phyloP scores from a whole-genome alignment of 2,329 filamentous ascomycete species.

The Colletotrichum tropicale region DNA sequence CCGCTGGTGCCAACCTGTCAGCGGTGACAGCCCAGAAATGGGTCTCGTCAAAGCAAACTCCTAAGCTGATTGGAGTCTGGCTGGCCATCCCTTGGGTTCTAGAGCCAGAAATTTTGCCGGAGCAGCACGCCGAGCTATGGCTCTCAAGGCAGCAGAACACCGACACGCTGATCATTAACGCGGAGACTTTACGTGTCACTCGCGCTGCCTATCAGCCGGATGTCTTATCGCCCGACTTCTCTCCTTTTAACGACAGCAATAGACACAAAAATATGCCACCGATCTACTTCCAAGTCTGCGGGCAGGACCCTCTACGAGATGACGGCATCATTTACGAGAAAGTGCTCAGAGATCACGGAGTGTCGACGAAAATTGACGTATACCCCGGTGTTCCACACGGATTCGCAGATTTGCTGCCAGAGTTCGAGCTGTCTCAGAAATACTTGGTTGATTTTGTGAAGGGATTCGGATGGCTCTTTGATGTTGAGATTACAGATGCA shows the following conservation, averaged over 20 bases:
- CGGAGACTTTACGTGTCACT: constrained; percentile 27
- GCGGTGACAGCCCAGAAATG: constrained; percentile 17
- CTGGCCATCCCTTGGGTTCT: constrained; percentile 1
- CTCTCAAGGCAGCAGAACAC: constrained; percentile 45
- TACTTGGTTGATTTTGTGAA: background rate
- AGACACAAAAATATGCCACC: constrained; percentile 41
- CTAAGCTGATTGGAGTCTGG: constrained; percentile 3
- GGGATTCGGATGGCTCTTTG: background rate
- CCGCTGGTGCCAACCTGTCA: constrained; percentile 21
- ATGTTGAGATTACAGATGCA: background rate
- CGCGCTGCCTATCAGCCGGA: constrained; percentile 32
- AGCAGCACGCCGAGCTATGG: constrained; percentile 41
- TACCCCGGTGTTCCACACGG: constrained; percentile 13
- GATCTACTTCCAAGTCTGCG: constrained; percentile 51
- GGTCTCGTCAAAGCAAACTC: background rate
- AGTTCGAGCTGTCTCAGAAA: background rate
- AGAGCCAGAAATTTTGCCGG: constrained; percentile 20
- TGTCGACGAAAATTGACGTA: constrained; percentile 1
- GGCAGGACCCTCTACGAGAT: constrained; percentile 51
- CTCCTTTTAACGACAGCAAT: constrained; percentile 34
- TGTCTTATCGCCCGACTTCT: constrained; percentile 28
- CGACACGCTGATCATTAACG: constrained; percentile 36
- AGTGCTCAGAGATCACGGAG: background rate
- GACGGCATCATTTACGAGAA: constrained; percentile 52
- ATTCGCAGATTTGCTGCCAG: background rate